Percentiles rank a stretch among this genome's conserved stretches.
phyloP scores from a whole-genome alignment of 2,329 filamentous ascomycete species.

The Rhinocladiella similis region DNA sequence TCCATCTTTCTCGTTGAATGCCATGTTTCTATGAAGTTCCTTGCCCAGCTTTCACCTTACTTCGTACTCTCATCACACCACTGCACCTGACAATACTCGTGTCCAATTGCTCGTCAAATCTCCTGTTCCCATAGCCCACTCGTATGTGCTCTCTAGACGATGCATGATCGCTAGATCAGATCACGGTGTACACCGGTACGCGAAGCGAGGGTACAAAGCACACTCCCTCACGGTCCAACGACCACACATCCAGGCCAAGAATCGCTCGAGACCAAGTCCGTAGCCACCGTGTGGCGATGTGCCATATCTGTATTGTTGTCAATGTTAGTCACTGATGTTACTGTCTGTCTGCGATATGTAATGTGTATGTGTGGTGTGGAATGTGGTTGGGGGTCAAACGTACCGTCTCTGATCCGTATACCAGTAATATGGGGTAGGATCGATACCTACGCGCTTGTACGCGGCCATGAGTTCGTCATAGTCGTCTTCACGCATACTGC shows the following conservation, averaged over 20 bases:
- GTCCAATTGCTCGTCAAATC: too few relatives aligned
- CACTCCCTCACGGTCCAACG: conserved; percentile 65
- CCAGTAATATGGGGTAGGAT: conserved; percentile 90
- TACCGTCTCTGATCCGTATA: conserved; percentile 96
- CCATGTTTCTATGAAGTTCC: too few relatives aligned
- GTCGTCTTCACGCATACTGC: conserved; percentile 92
- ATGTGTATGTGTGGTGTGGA: conserved; percentile 2
- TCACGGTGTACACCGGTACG: conserved; percentile 51
- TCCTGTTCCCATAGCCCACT: too few relatives aligned
- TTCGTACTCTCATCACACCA: too few relatives aligned
- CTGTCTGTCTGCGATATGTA: conserved; percentile 11
- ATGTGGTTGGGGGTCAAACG: conserved; percentile 42
- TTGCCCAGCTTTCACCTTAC: neutral
- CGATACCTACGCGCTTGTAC: conserved; percentile 83
- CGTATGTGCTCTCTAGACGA: too few relatives aligned
- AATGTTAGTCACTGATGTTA: too few relatives aligned
- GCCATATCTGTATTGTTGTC: conserved; percentile 59
- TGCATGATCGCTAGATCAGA: too few relatives aligned
- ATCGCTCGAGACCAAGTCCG: conserved; percentile 85
- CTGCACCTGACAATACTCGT: too few relatives aligned
- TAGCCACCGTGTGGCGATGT: conserved; percentile 91
- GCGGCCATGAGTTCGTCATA: conserved; percentile 86
- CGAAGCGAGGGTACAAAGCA: conserved; percentile 53
- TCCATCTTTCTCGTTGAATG: neutral
- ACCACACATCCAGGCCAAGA: conserved; percentile 67